A percentile compares a stretch with the other conserved stretches of the same genome.
These are phyloP conservation scores for Cucurbita argyrosperma DNA, from an alignment of 306 rosid species.

Conservation along the genomic window DNA sequence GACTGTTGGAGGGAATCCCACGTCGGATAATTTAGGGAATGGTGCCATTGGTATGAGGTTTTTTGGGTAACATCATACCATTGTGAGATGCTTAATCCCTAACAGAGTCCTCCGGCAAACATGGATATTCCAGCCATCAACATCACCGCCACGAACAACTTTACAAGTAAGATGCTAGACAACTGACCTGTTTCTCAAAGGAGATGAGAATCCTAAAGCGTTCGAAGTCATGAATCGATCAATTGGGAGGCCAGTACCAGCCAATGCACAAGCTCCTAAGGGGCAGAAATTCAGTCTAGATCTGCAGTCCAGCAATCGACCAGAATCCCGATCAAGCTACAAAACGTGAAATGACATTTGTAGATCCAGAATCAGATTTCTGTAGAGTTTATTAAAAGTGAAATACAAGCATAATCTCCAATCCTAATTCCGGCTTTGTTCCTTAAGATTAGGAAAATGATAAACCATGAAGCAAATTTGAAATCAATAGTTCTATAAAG, in stretches of 20 bases:
- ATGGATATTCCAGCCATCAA: background rate
- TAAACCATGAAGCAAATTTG: background rate
- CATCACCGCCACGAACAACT: background rate
- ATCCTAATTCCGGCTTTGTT: background rate
- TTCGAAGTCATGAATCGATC: constrained; percentile 89
- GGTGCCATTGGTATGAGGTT: no score
- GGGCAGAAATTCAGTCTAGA: constrained; percentile 81
- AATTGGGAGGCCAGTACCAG: constrained; percentile 97
- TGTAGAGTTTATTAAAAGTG: background rate
- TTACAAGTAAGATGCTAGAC: background rate
- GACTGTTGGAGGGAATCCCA: no score
- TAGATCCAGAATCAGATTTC: constrained; percentile 4
- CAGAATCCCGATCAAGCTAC: constrained; percentile 86
- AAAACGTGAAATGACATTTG: background rate
- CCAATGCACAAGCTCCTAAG: constrained; percentile 94
- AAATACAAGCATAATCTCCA: background rate
- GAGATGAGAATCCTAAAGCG: constrained; percentile 74
- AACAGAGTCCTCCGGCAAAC: no score
- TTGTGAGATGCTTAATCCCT: no score
- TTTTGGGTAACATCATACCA: no score
- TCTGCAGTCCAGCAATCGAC: constrained; percentile 75
- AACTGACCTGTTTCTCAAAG: constrained; percentile 75
- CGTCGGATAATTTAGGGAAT: no score
- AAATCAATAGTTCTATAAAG: background rate
- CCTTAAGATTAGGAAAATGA: background rate